A percentile compares a stretch with the other conserved stretches of the same genome.
These are phyloP conservation scores for Lepidium campestre DNA, from an alignment of 441 rosid genomes.

Conservation along the genomic window DNA sequence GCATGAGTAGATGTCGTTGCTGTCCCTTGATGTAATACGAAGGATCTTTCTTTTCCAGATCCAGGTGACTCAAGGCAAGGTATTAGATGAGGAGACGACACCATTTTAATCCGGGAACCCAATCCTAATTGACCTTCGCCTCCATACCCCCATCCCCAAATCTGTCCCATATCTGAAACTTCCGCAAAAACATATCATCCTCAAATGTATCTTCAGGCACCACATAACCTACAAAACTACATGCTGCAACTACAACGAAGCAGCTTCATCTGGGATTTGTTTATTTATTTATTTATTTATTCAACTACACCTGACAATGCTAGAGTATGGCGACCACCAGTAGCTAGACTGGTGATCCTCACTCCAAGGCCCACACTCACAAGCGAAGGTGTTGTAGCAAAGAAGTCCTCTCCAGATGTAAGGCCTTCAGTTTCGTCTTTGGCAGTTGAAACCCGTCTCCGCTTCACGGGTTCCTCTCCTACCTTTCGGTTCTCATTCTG, in stretches of 20 bases:
- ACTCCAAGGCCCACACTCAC: conserved; percentile 52
- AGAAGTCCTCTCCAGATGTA: conserved; percentile 41
- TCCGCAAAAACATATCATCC: conserved; percentile 44
- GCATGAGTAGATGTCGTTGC: conserved; percentile 31
- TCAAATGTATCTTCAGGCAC: conserved; percentile 41
- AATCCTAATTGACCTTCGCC: conserved; percentile 74
- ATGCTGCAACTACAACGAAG: conserved; percentile 32
- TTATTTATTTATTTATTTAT: not conserved
- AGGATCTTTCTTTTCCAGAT: conserved; percentile 36
- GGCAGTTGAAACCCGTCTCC: conserved; percentile 44
- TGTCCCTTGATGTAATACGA: conserved; percentile 33
- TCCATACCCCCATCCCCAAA: conserved; percentile 89
- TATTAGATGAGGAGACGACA: conserved; percentile 61
- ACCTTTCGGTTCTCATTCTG: conserved; percentile 33
- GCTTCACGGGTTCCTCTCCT: conserved; percentile 47
- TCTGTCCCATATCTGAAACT: conserved; percentile 75
- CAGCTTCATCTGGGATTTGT: conserved; percentile 30
- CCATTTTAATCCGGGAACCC: conserved; percentile 64
- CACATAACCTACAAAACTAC: conserved; percentile 47
- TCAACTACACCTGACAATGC: conserved; percentile 56
- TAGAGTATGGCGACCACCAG: conserved; percentile 67
- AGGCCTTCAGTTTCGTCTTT: conserved; percentile 46
- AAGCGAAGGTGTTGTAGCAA: conserved; percentile 40
- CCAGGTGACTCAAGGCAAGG: conserved; percentile 48
- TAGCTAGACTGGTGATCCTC: conserved; percentile 49